Conservation (phyloP, 495 filamentous ascomycete genomes). For the Platismatia glauca region DNA sequence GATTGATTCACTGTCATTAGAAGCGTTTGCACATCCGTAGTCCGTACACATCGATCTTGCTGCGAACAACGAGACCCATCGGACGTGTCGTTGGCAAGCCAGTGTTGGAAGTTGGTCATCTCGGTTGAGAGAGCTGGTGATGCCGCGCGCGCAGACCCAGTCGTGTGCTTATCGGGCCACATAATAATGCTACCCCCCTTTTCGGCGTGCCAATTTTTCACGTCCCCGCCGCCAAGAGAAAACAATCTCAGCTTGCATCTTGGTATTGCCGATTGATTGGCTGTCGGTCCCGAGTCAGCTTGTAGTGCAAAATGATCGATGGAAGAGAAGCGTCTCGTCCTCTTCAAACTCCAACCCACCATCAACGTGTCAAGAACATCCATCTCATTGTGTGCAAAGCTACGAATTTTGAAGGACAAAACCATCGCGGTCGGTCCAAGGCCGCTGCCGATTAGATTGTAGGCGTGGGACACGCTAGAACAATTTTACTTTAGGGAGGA, state of each 20-base stretch:
- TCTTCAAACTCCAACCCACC: not conserved
- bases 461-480: not conserved
- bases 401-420: not conserved
- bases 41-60: too few relatives aligned
- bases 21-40: too few relatives aligned
- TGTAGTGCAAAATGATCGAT: not conserved
- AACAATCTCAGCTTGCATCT: constrained; percentile 6
- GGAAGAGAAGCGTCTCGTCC: not conserved
- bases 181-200: not conserved
- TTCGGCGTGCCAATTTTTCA: constrained; percentile 4
- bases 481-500: not conserved
- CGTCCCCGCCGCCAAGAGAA: constrained; percentile 1
- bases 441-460: not conserved
- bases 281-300: not conserved
- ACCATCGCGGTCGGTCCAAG: not conserved
- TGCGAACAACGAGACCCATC: too few relatives aligned
- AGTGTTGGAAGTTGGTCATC: too few relatives aligned
- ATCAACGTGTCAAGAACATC: not conserved
- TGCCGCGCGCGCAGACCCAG: not conserved
- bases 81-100: too few relatives aligned
- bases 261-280: not conserved
- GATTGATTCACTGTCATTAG: not conserved
- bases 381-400: not conserved
- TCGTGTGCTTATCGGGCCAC: not conserved
- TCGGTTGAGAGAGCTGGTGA: too few relatives aligned